phyloP scores from a whole-genome alignment of 2,329 filamentous ascomycete species.

The Lachnellula cervina region DNA sequence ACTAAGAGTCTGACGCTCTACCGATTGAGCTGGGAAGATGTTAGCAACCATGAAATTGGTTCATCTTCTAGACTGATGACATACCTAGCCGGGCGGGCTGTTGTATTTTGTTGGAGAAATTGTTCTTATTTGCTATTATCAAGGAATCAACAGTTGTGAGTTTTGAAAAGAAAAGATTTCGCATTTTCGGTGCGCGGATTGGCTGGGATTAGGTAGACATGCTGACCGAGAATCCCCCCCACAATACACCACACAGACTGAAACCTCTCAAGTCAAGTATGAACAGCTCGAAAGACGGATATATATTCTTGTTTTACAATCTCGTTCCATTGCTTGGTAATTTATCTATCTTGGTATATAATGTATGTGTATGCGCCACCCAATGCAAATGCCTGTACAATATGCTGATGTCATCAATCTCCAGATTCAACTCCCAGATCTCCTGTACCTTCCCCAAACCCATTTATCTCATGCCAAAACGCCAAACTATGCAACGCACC shows the following conservation, averaged over 20 bases:
- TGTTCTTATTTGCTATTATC: not conserved
- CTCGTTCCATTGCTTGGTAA: not conserved
- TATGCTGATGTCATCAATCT: not conserved
- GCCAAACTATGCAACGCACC: not conserved
- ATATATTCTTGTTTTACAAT: not conserved
- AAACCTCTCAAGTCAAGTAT: not conserved
- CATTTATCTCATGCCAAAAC: not conserved
- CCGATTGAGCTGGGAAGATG: conserved; percentile 5
- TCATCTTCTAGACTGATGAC: conserved; percentile 1
- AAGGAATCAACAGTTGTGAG: not conserved
- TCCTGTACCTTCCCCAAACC: not conserved
- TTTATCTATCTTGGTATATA: not conserved
- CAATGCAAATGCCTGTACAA: not conserved
- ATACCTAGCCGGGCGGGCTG: not conserved
- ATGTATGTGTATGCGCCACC: not conserved
- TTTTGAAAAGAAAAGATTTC: not conserved
- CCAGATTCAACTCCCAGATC: not conserved
- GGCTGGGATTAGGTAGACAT: not conserved
- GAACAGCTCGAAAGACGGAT: not conserved
- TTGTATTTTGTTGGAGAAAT: not conserved
- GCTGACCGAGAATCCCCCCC: not conserved
- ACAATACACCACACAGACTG: not conserved
- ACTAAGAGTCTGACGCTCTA: conserved; percentile 6
- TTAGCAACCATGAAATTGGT: not conserved
- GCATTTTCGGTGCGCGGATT: not conserved